Percentiles rank a stretch among this genome's conserved stretches.
Evolutionary conservation across 129 eudicot genomes (phyloP).

Genomic region (Apium graveolens): DNA sequence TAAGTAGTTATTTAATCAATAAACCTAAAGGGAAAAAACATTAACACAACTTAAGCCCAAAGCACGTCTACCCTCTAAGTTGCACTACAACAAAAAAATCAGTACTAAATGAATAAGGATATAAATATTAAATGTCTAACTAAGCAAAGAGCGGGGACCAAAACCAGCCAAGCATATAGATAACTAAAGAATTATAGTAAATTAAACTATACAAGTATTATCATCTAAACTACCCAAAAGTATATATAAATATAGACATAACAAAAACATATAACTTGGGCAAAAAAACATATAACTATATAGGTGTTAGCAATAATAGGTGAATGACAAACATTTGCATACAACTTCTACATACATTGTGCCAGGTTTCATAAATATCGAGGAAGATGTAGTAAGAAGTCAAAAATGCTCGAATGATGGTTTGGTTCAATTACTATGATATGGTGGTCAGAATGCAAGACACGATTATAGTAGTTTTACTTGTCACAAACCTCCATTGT

Average conservation of each 20-base stretch:
- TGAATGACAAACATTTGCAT: not conserved
- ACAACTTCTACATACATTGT: not conserved
- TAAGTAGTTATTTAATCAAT: not conserved
- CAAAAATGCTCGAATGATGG: not conserved
- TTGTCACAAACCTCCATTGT: slow-evolving; percentile 85
- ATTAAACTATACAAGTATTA: not conserved
- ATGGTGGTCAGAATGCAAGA: not conserved
- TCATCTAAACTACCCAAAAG: not conserved
- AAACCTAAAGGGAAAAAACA: not conserved
- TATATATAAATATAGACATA: no score
- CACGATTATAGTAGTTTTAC: not conserved
- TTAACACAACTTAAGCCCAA: not conserved
- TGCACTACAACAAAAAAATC: not conserved
- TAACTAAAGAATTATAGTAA: not conserved
- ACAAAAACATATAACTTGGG: no score
- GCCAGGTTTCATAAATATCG: not conserved
- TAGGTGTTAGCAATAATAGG: not conserved
- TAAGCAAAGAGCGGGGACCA: not conserved
- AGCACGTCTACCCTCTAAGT: not conserved
- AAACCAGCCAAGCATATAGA: not conserved
- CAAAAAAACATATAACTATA: not conserved
- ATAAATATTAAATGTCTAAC: not conserved
- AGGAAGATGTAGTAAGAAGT: not conserved
- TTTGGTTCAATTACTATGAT: not conserved
- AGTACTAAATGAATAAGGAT: not conserved